These are phyloP conservation scores for Sporothrix euskadiensis DNA, from an alignment of 2,329 filamentous ascomycete species.

Conservation along the genomic window DNA sequence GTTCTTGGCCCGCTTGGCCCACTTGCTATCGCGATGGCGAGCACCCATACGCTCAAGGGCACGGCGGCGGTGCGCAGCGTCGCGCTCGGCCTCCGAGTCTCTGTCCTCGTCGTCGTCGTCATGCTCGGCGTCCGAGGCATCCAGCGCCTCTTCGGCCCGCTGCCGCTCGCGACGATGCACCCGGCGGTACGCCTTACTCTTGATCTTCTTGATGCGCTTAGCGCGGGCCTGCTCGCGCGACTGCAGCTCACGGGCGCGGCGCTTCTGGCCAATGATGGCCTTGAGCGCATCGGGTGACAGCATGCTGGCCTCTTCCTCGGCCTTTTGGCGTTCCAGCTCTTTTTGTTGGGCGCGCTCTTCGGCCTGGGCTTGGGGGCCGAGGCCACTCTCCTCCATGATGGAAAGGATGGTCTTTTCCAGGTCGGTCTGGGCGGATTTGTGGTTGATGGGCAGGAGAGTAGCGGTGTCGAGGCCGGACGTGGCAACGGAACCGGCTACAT, in stretches of 20 bases:
- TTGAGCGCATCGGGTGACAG: conserved; percentile 68
- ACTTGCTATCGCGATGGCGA: conserved; percentile 84
- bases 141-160: conserved; percentile 54
- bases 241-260: conserved; percentile 78
- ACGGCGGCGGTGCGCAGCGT: conserved; percentile 68
- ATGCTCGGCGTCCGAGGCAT: conserved; percentile 54
- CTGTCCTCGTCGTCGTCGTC: conserved; percentile 63
- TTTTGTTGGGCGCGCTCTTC: conserved; percentile 44
- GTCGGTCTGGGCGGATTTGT: conserved; percentile 69
- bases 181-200: conserved; percentile 91
- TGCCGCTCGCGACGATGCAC: conserved; percentile 77
- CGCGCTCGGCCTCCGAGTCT: conserved; percentile 65
- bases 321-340: conserved; percentile 60
- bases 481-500: conserved; percentile 71
- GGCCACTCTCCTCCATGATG: conserved; percentile 86
- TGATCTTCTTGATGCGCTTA: conserved; percentile 97
- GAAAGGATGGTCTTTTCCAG: conserved; percentile 82
- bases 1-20: conserved; percentile 82
- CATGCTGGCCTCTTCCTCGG: conserved; percentile 68
- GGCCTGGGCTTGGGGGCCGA: conserved; percentile 52
- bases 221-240: conserved; percentile 86
- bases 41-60: conserved; percentile 84
- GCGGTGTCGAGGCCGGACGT: conserved; percentile 57
- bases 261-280: conserved; percentile 70
- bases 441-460: conserved; percentile 59